Evolutionary conservation across 2,329 filamentous ascomycete species (phyloP), one percentile per base, ranked within the genome.

Genomic region (Xylariaceae sp.): DNA sequence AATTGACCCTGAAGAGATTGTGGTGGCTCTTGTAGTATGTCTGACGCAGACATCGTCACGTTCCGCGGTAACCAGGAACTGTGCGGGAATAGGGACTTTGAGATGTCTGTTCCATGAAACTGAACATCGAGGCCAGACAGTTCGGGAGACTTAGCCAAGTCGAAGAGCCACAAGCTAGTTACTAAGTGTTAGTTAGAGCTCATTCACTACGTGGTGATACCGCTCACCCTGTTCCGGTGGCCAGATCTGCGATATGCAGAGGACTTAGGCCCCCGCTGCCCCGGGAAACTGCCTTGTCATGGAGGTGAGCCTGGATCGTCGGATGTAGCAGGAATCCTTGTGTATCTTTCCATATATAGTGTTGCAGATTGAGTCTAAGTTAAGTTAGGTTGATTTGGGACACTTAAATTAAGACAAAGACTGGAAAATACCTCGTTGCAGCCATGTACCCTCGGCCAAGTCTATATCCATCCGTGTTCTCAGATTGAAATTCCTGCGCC

Each of bases 81-180:
- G 42, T 58, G 49, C 27, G 56, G 56, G 33, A 53, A 58, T 37
- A 53, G 8, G 2, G 32, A 43, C 9, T n/a, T 43, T 23, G 52
- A 55, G 46, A 58, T 58, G 24, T 58, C 56, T 29, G 53, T 53
- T 21, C 56, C 53, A 23, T 48, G 41, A n/a, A 39, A 50, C 13
- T 56, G 41, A 16, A 56, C n/a, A 27, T 53, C 15, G 6, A 56
- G 36, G 7, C 36, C 45, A 11, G 11, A 30, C 18, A 48, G n/a
- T 21, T 58, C 56, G 1, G 50, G 36, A 18, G 49, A 56, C 21
- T 56, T 58, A 8, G 30, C 9, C 5, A 56, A 18, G 24, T 58
- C 53, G 20, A 58, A 56, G 8, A 56, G 29, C 49, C 56, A 58
- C 24, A 58, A 18, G 16, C 56, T 56, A 26, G n/a, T n/a, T n/a